Percentiles rank a stretch among this genome's conserved stretches.
These are phyloP conservation scores for Phaffia rhodozyma DNA, from an alignment of 1,284 basidiomycete species.

Conservation along the genomic window DNA sequence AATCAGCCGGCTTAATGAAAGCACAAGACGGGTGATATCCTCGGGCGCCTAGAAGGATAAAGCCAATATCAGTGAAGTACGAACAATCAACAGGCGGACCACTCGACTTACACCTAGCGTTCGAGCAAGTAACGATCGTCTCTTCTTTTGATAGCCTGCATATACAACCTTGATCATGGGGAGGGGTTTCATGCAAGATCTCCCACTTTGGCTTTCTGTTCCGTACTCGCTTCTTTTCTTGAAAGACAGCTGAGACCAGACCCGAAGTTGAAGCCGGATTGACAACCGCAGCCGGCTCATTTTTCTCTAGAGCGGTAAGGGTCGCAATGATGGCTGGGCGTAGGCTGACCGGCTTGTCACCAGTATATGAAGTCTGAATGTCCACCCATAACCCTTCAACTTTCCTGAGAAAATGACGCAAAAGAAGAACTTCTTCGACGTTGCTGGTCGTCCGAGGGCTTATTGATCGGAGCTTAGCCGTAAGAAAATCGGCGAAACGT, in stretches of 20 bases:
- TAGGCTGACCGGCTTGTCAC: background rate
- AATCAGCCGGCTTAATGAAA: background rate
- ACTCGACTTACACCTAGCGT: background rate
- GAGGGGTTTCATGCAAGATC: background rate
- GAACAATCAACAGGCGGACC: background rate
- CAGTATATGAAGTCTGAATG: background rate
- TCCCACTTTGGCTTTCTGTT: constrained; percentile 8
- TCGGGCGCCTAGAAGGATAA: background rate
- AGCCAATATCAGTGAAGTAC: background rate
- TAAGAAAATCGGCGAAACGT: constrained; percentile 22
- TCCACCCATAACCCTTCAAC: constrained; percentile 4
- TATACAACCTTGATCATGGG: too few relatives aligned
- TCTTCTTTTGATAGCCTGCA: background rate
- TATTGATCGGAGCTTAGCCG: background rate
- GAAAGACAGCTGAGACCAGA: too few relatives aligned
- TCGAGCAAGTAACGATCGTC: background rate
- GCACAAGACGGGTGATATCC: constrained; percentile 5
- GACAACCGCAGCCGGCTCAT: too few relatives aligned
- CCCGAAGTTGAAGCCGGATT: too few relatives aligned
- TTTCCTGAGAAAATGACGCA: constrained; percentile 8
- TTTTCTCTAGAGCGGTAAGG: background rate
- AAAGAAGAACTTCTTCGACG: background rate
- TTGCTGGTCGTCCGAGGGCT: too few relatives aligned
- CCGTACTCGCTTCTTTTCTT: constrained; percentile 1
- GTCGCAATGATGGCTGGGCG: constrained; percentile 4